Base-by-base conservation (phyloP, 768 basidiomycete genomes). In the Leucocoprinus birnbaumii region DNA sequence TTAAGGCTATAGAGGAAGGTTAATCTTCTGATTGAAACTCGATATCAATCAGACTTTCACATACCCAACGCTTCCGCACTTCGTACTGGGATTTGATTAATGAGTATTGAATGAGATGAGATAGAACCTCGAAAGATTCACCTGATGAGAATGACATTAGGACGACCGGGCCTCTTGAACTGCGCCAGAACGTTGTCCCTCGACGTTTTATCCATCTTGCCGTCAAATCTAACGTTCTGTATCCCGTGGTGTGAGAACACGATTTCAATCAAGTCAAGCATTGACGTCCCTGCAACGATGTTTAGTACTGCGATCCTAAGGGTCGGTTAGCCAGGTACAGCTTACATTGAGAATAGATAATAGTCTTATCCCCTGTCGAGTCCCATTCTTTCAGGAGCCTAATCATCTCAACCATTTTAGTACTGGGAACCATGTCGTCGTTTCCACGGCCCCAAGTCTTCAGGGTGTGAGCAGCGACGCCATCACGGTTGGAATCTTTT, bases 301-400 rank as follows among this genome's bases (percentile, higher is more conserved):
- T 50, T 60, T 4, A 61, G 41, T 18, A 27, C 40, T 24, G 31
- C 31, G 11, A 31, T 31, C 31, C 31, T 11, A 31, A 31, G 31
- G 11, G 31, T 5, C 11, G 31, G 31, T 31, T 5, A 31, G 11
- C 11, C 11, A 31, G 31, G 31, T 5, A 11, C 5, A 31, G 31
- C 80, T 48, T 55, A 86, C 86, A 89, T 65, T 89, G 87, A 4
- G 85, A 86, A 66, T 84, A 89, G 40, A 78, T 74, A 31, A 89
- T 87, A 3, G 80, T 81, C 73, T 89, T 89, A 64, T 89, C 87
- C 0, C 84, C 85, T 3, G 72, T 75, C 8, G 61, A 58, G 13
- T 84, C 81, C 80, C 81, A 84, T 53, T 84, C 72, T 61, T 81
- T 77, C 59, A 92, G 69, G 44, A 80, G 71, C 1, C 75, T 66